Evolutionary conservation across 2,329 filamentous ascomycete genomes (phyloP), one percentile per base, ranked within the genome.

Genomic region (Nectriaceae sp.): DNA sequence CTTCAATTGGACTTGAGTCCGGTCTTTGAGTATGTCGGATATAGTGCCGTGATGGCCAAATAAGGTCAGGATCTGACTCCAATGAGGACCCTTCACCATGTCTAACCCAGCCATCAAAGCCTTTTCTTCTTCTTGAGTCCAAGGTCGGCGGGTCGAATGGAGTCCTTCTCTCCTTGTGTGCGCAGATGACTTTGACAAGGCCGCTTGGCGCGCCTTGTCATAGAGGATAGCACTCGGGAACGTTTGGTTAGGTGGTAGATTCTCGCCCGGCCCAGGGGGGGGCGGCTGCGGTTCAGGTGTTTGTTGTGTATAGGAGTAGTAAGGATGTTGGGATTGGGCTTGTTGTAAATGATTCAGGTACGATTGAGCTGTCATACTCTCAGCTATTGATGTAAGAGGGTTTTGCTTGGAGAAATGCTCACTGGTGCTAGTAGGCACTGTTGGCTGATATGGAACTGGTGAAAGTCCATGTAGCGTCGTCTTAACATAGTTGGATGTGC

Each of bases 1-100:
- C 68, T 96, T 96, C 11, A 96, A 76, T 65, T 96, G 91, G 1
- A 96, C 91, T 64, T 96, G 90, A 38, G 91, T 95, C 26, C 90
- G 82, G 65, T 96, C 91, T 59, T 92, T 93, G 18, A 96, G 77
- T 20, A 93, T 88, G 59, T 93, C 87, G 40, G 85, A 92, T 20
- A 93, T 82, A 0, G 86, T 88, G 4, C 91, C 91, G 36, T 87
- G 88, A 0, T 83, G 80, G 1, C 91, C 91, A 65, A 93, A 96
- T 36, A 96, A 79, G 2, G 86, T 86, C 11, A 96, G 75, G 40
- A 96, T 96, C 65, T 96, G 90, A 58, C 89, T 93, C 91, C 91
- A 96, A 62, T 96, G 90, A 16, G 91, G 91, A 0, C 91, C 91
- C 65, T 92, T 91, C 40, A 96, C 91, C 65, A 88, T 84, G 63